phyloP scores from a whole-genome alignment of 805 yeast genomes.

The Lachancea nothofagi region DNA sequence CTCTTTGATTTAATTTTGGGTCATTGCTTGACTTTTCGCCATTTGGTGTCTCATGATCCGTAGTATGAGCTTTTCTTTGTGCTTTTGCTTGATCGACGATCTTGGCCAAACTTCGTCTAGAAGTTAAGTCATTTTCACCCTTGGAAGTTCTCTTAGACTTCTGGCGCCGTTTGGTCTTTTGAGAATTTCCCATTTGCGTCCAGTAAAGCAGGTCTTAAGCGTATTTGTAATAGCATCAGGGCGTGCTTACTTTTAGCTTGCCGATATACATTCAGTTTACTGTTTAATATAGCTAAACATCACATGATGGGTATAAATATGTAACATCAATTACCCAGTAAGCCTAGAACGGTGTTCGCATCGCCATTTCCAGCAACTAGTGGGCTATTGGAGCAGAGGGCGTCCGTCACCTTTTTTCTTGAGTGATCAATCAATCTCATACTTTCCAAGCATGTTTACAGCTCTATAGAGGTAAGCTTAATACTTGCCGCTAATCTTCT shows the following conservation, averaged over 20 bases:
- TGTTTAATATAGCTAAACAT: too few species aligned
- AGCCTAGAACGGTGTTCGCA: too few species aligned
- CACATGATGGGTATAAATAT: too few species aligned
- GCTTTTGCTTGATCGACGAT: conserved; percentile 1
- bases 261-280: too few species aligned
- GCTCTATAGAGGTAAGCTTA: too few species aligned
- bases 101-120: not conserved
- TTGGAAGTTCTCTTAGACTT: conserved; percentile 1
- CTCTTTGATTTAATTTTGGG: not conserved
- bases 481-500: not conserved
- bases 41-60: not conserved
- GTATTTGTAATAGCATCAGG: not conserved
- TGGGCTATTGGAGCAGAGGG: too few species aligned
- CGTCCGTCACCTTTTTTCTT: too few species aligned
- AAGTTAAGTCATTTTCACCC: not conserved
- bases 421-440: too few species aligned
- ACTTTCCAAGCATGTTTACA: too few species aligned
- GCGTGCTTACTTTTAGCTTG: not conserved
- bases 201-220: not conserved
- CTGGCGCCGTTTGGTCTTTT: conserved; percentile 5
- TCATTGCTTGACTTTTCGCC: too few species aligned
- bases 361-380: too few species aligned
- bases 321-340: too few species aligned
- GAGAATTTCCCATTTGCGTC: conserved; percentile 6
- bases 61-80: not conserved